phyloP scores from a whole-genome alignment of 768 basidiomycete genomes.

The Mycena galopus region DNA sequence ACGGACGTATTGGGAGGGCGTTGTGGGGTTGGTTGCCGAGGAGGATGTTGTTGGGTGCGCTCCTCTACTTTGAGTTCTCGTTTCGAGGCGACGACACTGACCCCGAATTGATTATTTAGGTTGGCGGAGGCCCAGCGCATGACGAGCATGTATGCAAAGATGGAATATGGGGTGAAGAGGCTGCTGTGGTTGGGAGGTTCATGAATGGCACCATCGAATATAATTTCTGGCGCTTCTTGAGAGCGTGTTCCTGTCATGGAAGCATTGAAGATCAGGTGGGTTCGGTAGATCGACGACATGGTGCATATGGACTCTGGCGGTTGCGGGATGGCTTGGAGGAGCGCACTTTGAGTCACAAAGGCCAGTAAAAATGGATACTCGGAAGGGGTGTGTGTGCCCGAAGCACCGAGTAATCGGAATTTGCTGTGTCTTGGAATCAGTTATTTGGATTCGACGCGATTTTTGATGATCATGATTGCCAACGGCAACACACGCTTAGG shows the following conservation, averaged over 20 bases:
- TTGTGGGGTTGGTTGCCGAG: slow-evolving; percentile 62
- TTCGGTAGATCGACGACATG: slow-evolving; percentile 15
- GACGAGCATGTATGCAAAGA: slow-evolving; percentile 90
- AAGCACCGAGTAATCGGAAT: background rate
- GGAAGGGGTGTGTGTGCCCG: no score
- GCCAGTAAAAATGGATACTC: background rate
- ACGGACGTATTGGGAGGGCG: slow-evolving; percentile 56
- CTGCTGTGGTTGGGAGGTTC: slow-evolving; percentile 88
- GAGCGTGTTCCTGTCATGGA: background rate
- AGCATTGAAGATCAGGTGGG: background rate
- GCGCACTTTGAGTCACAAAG: background rate
- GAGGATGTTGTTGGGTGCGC: slow-evolving; percentile 87
- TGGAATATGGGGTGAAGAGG: slow-evolving; percentile 94
- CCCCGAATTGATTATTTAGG: slow-evolving; percentile 54
- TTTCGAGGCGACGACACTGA: slow-evolving; percentile 22
- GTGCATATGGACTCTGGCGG: background rate
- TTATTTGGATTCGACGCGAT: background rate
- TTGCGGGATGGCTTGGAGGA: background rate
- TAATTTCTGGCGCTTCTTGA: background rate
- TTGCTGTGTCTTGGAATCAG: background rate
- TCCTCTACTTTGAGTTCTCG: background rate
- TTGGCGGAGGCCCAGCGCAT: slow-evolving; percentile 85
- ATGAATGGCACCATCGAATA: slow-evolving; percentile 7
- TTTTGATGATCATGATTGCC: no score
- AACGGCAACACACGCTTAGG: no score